Evolutionary conservation across 495 filamentous ascomycete genomes (phyloP), one percentile per base, ranked within the genome.

Genomic region (Cercophora sp.): DNA sequence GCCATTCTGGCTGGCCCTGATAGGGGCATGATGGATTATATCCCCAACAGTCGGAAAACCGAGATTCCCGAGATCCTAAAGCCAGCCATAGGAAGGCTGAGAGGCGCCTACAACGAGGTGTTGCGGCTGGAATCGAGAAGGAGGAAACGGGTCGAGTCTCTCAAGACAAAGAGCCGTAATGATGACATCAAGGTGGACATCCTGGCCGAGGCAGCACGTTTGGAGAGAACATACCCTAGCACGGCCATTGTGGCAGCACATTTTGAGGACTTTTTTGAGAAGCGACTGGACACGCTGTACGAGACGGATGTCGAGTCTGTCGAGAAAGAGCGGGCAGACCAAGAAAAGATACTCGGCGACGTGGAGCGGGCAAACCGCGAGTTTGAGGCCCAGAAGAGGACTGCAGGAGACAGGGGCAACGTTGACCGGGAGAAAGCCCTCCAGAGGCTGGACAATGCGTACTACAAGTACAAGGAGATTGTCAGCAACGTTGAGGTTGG

Each of bases 381-480:
- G 6, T 97, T 98, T 62, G 79, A 85, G 35, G 70, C 73, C 57
- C 61, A 80, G 60, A 78, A 62, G 84, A 86, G 27, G 48, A 80
- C 81, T 23, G 79, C 77, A 15, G 90, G 88, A 1, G 89, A 91
- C 57, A 76, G 78, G 2, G 86, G 84, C 3, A 87, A 82, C 18
- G 79, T 79, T 41, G 88, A 95, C 57, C 80, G 93, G 19, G 92
- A 96, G 61, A 80, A 83, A 55, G 90, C 90, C 0, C 69, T 98
- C 20, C 93, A 98, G 65, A 82, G 82, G 35, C 76, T 98, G 18
- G 92, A 97, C 64, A 93, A 90, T 48, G 93, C 89, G 8, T 96
- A 94, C 64, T 78, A 88, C 68, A 93, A 90, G 70, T 96, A 96
- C 69, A 94, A 93, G 68, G 91, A 98, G 66, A 86, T 96, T 47